A percentile compares a stretch with the other conserved stretches of the same genome.
These are phyloP conservation scores for Phoma sp. DNA, from an alignment of 2,329 filamentous ascomycete species.

Conservation along the genomic window DNA sequence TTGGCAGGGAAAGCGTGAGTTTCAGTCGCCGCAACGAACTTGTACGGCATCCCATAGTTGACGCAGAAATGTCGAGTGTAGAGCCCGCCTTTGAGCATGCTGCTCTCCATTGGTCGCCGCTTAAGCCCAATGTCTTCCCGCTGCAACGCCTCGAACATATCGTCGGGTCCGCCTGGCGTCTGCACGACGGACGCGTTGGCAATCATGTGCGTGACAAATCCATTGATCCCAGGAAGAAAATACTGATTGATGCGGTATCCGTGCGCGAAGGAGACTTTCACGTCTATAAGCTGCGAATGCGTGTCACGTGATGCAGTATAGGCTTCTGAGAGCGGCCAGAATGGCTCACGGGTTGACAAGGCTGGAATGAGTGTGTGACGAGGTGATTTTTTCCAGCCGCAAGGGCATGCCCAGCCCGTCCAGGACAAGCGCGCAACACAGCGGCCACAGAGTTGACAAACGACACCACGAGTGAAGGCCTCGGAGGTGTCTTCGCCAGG, in stretches of 20 bases:
- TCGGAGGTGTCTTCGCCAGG: constrained; percentile 57
- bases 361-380: constrained; percentile 39
- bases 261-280: constrained; percentile 41
- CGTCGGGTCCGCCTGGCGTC: constrained; percentile 63
- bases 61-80: constrained; percentile 60
- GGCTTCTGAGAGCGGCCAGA: constrained; percentile 42
- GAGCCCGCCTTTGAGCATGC: constrained; percentile 50
- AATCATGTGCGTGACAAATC: constrained; percentile 62
- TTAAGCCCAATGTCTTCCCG: constrained; percentile 46
- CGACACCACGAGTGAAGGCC: constrained; percentile 66
- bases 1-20: constrained; percentile 32
- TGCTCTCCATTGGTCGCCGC: constrained; percentile 20
- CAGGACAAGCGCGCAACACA: constrained; percentile 68
- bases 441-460: constrained; percentile 68
- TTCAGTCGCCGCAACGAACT: constrained; percentile 64
- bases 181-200: constrained; percentile 61
- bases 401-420: constrained; percentile 67
- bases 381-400: constrained; percentile 54
- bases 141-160: constrained; percentile 62
- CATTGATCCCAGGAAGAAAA: constrained; percentile 53
- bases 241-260: constrained; percentile 55
- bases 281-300: constrained; percentile 39
- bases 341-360: constrained; percentile 40
- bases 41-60: constrained; percentile 70
- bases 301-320: constrained; percentile 42